Conservation (phyloP, 78 protist species). For the Tieghemostelium lacteum region DNA sequence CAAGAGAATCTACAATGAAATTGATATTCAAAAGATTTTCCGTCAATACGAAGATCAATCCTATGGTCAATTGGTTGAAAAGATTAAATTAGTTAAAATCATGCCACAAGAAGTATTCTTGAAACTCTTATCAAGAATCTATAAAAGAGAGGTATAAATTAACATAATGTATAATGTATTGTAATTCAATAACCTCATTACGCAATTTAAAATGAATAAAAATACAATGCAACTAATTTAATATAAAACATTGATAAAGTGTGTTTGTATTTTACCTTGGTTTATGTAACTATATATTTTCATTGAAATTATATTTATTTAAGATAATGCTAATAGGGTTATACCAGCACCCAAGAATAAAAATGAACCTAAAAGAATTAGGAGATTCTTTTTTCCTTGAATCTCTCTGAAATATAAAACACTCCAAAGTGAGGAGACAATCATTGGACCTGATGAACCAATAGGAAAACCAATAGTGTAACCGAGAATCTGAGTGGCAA, state of each 20-base stretch:
- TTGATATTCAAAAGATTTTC: constrained; percentile 51
- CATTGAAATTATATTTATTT: background rate
- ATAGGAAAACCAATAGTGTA: constrained; percentile 84
- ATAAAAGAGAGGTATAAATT: constrained; percentile 67
- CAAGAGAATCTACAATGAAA: constrained; percentile 40
- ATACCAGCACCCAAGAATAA: constrained; percentile 73
- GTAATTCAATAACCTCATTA: too few species aligned
- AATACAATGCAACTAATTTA: too few species aligned
- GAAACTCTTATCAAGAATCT: constrained; percentile 70
- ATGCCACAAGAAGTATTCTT: constrained; percentile 83
- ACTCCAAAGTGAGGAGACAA: constrained; percentile 83
- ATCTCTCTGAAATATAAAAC: constrained; percentile 88
- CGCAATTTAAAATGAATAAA: too few species aligned
- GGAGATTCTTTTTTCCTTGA: constrained; percentile 80
- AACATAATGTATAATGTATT: too few species aligned
- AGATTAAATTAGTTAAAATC: constrained; percentile 70
- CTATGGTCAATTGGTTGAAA: background rate
- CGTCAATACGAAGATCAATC: constrained; percentile 46
- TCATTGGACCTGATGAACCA: constrained; percentile 88
- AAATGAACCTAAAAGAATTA: constrained; percentile 69
- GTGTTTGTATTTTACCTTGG: background rate
- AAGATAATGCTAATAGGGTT: constrained; percentile 28
- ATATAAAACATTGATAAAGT: background rate
- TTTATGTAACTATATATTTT: background rate
- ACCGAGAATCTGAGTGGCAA: constrained; percentile 81